Percentiles rank a stretch among this genome's conserved stretches.
Evolutionary conservation across 176 grass and related monocot genomes (phyloP).

Genomic region (Pharus latifolius): DNA sequence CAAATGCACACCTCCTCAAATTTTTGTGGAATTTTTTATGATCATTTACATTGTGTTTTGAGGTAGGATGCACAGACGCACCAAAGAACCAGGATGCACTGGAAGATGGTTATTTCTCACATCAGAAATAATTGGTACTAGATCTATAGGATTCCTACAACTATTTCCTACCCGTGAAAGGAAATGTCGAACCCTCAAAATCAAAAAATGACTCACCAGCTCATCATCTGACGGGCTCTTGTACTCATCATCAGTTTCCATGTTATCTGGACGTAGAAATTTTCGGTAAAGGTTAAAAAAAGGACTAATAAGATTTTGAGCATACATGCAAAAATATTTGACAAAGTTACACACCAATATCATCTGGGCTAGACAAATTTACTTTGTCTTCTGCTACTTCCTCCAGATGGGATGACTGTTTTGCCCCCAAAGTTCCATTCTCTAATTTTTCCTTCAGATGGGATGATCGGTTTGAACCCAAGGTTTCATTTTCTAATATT

Average conservation of each 20-base stretch:
- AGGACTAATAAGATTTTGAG: background rate
- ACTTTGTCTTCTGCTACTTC: conserved; percentile 32
- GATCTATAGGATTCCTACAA: background rate
- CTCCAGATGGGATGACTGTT: conserved; percentile 30
- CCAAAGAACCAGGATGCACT: too few species aligned
- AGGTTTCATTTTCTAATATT: conserved; percentile 26
- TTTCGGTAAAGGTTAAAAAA: conserved; percentile 3
- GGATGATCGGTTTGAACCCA: conserved; percentile 31
- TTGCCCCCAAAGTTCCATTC: conserved; percentile 15
- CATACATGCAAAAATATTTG: conserved; percentile 3
- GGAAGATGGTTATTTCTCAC: background rate
- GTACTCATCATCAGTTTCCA: conserved; percentile 67
- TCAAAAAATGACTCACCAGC: conserved; percentile 37
- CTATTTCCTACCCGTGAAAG: background rate
- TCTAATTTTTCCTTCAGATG: conserved; percentile 36
- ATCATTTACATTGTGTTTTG: too few species aligned
- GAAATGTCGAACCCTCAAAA: background rate
- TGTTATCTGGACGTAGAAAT: conserved; percentile 34
- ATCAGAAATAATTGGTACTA: background rate
- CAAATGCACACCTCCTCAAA: too few species aligned
- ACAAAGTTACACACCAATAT: conserved; percentile 29
- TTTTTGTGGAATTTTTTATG: too few species aligned
- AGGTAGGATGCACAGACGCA: too few species aligned
- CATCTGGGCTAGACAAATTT: conserved; percentile 14
- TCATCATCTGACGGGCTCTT: conserved; percentile 63